Conservation (phyloP, 768 basidiomycete species). For the Suillus americanus region DNA sequence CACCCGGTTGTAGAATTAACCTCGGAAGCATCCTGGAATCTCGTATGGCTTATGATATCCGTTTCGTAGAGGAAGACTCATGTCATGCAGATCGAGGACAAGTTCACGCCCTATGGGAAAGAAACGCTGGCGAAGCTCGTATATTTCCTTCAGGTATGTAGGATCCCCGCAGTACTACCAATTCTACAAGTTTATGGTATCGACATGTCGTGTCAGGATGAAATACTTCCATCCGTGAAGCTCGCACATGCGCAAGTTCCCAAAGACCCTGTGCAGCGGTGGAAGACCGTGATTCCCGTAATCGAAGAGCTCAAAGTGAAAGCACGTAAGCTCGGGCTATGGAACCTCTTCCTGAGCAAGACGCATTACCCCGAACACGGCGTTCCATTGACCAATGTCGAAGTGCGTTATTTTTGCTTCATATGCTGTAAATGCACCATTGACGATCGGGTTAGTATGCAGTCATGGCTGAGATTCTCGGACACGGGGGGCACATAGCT, state of each 20-base stretch:
- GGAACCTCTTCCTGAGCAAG: conserved; percentile 97
- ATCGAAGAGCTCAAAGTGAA: conserved; percentile 83
- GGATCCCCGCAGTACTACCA: conserved; percentile 13
- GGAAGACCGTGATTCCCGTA: conserved; percentile 82
- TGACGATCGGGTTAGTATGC: conserved; percentile 63
- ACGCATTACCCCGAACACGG: conserved; percentile 89
- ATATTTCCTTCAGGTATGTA: conserved; percentile 72
- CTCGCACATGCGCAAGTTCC: conserved; percentile 85
- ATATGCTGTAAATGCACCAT: background rate
- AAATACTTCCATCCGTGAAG: conserved; percentile 77
- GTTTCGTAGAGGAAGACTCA: conserved; percentile 7
- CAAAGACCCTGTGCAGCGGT: conserved; percentile 66
- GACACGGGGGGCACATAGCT: conserved; percentile 77
- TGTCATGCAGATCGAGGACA: conserved; percentile 72
- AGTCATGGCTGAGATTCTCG: conserved; percentile 95
- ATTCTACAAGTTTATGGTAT: conserved; percentile 2
- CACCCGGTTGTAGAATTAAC: conserved; percentile 80
- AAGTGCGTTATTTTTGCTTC: conserved; percentile 48
- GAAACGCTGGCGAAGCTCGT: conserved; percentile 83
- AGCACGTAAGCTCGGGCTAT: conserved; percentile 86
- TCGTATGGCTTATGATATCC: conserved; percentile 48
- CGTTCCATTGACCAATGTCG: conserved; percentile 88
- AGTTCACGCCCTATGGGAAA: conserved; percentile 89
- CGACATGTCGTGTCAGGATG: conserved; percentile 57
- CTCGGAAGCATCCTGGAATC: conserved; percentile 83